Base-by-base conservation (phyloP, 1,139 yeast species). In the Taiozyma sp. region DNA sequence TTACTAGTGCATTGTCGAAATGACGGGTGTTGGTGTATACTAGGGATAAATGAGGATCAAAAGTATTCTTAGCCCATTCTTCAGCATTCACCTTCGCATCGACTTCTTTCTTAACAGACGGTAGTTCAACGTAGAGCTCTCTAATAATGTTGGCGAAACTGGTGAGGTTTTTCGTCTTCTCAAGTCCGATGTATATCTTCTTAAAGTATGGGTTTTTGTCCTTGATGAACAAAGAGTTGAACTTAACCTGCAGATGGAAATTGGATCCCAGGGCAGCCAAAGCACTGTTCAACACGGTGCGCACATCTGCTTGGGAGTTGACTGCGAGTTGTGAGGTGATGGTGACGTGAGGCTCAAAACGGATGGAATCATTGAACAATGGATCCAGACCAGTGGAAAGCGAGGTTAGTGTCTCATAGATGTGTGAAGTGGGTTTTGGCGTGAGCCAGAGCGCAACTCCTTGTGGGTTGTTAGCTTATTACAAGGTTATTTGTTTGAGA, bases 301-400 rank as follows among this genome's bases (percentile, higher is more conserved):
- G 81, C 3, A 84, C 87, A 51, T 81, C 85, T 32, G 75, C 79
- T 38, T 75, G 74, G 14, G 78, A 73, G 44, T 74, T 69, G 42
- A 83, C 71, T 4, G 68, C 69, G 38, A 87, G 71, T 53, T 81
- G 78, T 30, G 90, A 77, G 2, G 92, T 81, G 39, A 88, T 75
- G 2, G 96, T 88, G 43, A 88, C 76, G 64, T 88, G 96, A 5
- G 96, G 96, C 53, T 81, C 87, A 58, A 87, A 84, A 43, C 63
- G 65, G 5, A 85, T 81, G 29, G 84, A 85, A 46, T 83, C 87
- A 5, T 88, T 88, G 62, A 87, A 86, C 27, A 87, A 69, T 1
- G 93, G 85, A 51, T 78, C 79, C 44, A 88, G 67, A 9, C 92
- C 84, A 28, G 79, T 71, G 70, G 85, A 84, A 44, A 87, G 71